Conservation (phyloP, 192 early-diverging fungal species). For the Coemansia sp. region DNA sequence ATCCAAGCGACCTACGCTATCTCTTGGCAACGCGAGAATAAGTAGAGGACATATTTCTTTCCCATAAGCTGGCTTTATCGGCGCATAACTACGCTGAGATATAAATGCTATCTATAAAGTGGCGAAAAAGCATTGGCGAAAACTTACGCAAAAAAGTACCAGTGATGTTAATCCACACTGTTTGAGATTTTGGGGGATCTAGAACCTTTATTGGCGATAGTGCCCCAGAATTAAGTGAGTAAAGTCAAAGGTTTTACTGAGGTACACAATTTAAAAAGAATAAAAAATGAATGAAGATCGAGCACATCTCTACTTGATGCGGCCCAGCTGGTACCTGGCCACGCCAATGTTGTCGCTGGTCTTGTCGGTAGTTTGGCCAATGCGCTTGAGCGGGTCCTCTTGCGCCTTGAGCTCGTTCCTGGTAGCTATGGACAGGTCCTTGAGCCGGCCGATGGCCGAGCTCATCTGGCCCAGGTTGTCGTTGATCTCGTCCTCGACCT, state of each 20-base stretch:
- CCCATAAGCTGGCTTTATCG: not conserved
- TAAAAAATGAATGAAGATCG: not conserved
- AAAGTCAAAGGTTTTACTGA: slow-evolving; percentile 6
- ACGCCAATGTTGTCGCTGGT: slow-evolving; percentile 45
- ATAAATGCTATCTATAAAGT: not conserved
- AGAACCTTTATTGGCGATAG: not conserved
- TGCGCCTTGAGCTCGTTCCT: slow-evolving; percentile 62
- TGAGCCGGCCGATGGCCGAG: slow-evolving; percentile 53
- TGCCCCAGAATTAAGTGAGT: not conserved
- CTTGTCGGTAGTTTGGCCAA: slow-evolving; percentile 55
- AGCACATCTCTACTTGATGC: slow-evolving; percentile 26
- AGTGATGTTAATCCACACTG: slow-evolving; percentile 5
- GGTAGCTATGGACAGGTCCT: slow-evolving; percentile 61
- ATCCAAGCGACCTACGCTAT: not conserved
- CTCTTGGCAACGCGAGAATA: not conserved
- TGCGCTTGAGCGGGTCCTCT: slow-evolving; percentile 55
- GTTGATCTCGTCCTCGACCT: slow-evolving; percentile 67
- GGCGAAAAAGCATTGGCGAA: not conserved
- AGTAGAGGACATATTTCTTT: not conserved
- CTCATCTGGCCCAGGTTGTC: slow-evolving; percentile 63
- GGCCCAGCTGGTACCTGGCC: slow-evolving; percentile 39
- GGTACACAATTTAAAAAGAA: not conserved
- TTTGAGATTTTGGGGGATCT: not conserved
- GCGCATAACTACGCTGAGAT: not conserved
- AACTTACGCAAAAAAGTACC: slow-evolving; percentile 7